These are phyloP conservation scores for Candida alai DNA, from an alignment of 805 yeast genomes.

Conservation along the genomic window DNA sequence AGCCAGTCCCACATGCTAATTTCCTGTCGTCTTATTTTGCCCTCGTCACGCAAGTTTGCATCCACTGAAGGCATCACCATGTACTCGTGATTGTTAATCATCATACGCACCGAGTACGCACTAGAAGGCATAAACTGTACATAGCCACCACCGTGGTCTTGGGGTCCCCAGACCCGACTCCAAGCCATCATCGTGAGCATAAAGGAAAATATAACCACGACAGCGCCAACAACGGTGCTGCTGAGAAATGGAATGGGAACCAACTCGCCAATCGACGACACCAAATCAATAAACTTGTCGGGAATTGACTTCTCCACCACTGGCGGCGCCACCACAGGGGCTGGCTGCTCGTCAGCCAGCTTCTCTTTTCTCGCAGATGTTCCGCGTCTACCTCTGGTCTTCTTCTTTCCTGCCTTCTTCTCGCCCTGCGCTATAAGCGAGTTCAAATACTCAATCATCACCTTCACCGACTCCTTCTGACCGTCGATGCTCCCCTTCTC, in stretches of 20 bases:
- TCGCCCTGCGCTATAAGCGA: conserved; percentile 23
- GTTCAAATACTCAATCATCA: conserved; percentile 45
- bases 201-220: conserved; percentile 15
- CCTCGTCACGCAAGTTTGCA: conserved; percentile 22
- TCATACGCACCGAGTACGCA: conserved; percentile 13
- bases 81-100: conserved; percentile 33
- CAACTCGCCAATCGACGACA: conserved; percentile 21
- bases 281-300: conserved; percentile 18
- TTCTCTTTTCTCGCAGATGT: conserved; percentile 14
- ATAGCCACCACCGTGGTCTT: neutral
- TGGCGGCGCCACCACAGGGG: conserved; percentile 11
- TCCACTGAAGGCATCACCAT: conserved; percentile 39
- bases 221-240: conserved; percentile 19
- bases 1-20: conserved; percentile 74
- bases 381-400: conserved; percentile 11
- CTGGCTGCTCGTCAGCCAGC: conserved; percentile 4
- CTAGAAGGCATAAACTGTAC: conserved; percentile 8
- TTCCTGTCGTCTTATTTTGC: conserved; percentile 46
- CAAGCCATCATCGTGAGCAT: conserved; percentile 7
- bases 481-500: conserved; percentile 74
- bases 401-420: conserved; percentile 10
- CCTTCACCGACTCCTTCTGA: conserved; percentile 56
- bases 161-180: neutral
- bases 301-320: conserved; percentile 13
- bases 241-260: conserved; percentile 28